Percentiles rank a stretch among this genome's conserved stretches.
Evolutionary conservation across 192 early-diverging fungal genomes (phyloP).

Genomic region (Pilaira anomala): DNA sequence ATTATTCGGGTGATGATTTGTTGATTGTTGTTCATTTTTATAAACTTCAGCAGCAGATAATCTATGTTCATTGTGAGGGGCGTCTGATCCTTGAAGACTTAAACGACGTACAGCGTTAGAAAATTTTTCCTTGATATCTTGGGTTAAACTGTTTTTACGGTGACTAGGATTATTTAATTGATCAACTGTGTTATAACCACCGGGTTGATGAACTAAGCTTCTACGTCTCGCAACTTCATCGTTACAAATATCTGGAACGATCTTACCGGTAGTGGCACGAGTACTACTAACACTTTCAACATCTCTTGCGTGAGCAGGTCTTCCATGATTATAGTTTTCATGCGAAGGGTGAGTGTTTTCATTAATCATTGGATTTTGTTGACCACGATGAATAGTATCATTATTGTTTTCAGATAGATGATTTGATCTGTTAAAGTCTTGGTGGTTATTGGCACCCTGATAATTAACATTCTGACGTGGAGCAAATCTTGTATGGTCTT

Average conservation of each 20-base stretch:
- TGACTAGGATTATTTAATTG: background rate
- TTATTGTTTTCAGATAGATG: too few species aligned
- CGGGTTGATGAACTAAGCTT: background rate
- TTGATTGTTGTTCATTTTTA: background rate
- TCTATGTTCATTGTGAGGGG: background rate
- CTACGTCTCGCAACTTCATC: background rate
- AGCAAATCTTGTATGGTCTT: too few species aligned
- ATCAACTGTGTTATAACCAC: background rate
- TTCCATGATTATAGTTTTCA: background rate
- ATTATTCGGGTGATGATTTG: too few species aligned
- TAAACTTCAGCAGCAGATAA: slow-evolving; percentile 8
- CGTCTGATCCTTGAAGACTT: too few species aligned
- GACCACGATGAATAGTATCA: background rate
- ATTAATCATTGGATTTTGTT: background rate
- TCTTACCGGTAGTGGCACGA: slow-evolving; percentile 6
- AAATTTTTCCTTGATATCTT: background rate
- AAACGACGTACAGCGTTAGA: too few species aligned
- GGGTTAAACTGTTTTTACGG: background rate
- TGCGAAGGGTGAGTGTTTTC: too few species aligned
- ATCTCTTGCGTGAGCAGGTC: background rate
- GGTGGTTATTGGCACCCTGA: too few species aligned
- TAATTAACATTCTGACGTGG: too few species aligned
- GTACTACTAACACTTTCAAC: slow-evolving; percentile 13
- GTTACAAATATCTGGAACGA: slow-evolving; percentile 5
- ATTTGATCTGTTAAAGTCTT: too few species aligned